These are phyloP conservation scores for Vigna angularis DNA, from an alignment of 306 rosid species.

Conservation along the genomic window DNA sequence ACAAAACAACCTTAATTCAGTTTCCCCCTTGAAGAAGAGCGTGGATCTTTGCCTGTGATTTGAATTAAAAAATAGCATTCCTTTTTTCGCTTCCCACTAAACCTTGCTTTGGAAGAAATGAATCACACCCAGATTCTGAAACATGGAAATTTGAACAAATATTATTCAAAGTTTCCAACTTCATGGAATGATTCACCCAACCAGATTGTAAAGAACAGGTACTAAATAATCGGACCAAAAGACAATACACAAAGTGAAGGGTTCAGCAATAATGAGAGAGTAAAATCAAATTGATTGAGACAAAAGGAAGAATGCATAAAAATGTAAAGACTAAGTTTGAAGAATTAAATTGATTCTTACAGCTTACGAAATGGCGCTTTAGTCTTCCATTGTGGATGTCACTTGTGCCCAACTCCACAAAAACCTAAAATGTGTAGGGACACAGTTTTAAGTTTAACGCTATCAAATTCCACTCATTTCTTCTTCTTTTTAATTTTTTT, in stretches of 20 bases:
- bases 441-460: conserved; percentile 24
- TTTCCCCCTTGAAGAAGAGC: conserved; percentile 28
- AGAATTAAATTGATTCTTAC: conserved; percentile 26
- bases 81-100: conserved; percentile 7
- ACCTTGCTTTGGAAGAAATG: conserved; percentile 10
- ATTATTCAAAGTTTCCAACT: conserved; percentile 35
- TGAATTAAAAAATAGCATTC: conserved; percentile 50
- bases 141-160: conserved; percentile 21
- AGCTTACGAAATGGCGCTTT: background rate
- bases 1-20: background rate
- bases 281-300: background rate
- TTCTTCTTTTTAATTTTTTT: background rate
- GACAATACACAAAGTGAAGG: background rate
- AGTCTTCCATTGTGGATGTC: background rate
- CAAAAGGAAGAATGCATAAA: background rate
- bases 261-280: background rate
- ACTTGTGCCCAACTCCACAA: background rate
- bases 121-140: conserved; percentile 53
- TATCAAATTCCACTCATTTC: conserved; percentile 3
- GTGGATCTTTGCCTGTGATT: conserved; percentile 34
- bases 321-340: background rate
- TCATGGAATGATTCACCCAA: background rate
- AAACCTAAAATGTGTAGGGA: conserved; percentile 19
- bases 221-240: background rate
- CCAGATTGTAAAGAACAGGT: background rate